Evolutionary conservation across 768 basidiomycete genomes (phyloP).

Genomic region (Cyclocybe cylindracea): DNA sequence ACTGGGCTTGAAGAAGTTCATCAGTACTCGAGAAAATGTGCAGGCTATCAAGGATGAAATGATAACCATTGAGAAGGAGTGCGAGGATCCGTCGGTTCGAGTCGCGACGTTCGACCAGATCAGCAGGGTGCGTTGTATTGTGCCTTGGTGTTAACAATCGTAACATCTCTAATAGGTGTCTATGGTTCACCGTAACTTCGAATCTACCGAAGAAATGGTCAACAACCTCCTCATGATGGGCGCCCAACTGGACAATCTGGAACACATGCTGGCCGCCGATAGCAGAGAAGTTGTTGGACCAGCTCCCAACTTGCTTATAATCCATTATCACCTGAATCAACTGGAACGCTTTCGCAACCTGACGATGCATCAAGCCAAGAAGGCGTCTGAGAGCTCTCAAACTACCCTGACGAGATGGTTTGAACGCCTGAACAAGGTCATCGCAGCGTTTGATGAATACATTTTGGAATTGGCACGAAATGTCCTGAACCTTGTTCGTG

Average conservation of each 20-base stretch:
- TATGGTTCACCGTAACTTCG: conserved; percentile 92
- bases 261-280: conserved; percentile 76
- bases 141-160: not conserved
- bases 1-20: conserved; percentile 81
- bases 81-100: conserved; percentile 70
- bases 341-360: conserved; percentile 94
- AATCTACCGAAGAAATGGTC: conserved; percentile 95
- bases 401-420: conserved; percentile 78
- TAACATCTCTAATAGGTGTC: conserved; percentile 67
- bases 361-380: conserved; percentile 92
- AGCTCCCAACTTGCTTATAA: conserved; percentile 83
- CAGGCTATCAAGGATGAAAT: conserved; percentile 87
- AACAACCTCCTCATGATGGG: conserved; percentile 93
- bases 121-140: conserved; percentile 65
- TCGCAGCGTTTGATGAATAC: conserved; percentile 84
- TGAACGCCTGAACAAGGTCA: conserved; percentile 79
- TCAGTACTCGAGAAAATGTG: conserved; percentile 75
- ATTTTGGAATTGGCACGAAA: conserved; percentile 76
- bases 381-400: conserved; percentile 66
- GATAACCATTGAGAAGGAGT: conserved; percentile 74
- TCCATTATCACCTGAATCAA: conserved; percentile 90
- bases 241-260: conserved; percentile 74
- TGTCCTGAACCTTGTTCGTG: conserved; percentile 75
- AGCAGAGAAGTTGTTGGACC: conserved; percentile 80
- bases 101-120: conserved; percentile 95